Evolutionary conservation across 2,329 filamentous ascomycete genomes (phyloP), one percentile per base, ranked within the genome.

Genomic region (Penicillium sp.): DNA sequence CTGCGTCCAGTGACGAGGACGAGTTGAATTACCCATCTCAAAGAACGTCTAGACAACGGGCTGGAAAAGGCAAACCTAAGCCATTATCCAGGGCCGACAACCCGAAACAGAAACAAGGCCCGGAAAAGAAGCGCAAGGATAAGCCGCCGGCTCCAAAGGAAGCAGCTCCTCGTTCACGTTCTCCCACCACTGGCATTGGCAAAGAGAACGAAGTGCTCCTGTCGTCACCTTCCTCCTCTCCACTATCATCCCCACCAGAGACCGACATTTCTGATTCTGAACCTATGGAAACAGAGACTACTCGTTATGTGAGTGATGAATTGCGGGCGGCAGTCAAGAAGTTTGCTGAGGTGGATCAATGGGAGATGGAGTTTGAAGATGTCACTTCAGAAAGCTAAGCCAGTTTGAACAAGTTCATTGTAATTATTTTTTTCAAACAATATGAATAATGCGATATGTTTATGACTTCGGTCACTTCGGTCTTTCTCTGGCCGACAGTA

Each of bases 331-430:
- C 69, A 41, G 64, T 64, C 25, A 58, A 59, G 52, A 73, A 72
- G 35, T 74, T 74, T 58, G 67, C 66, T 0, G 71, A 73, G 51
- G 60, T 74, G 36, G 71, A 73, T 53, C 55, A 65, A 52, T 74
- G 71, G 71, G 41, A 70, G 49, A 71, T 74, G 64, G 71, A 73
- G 25, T 74, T 72, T 61, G 71, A 74, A 52, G 71, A 74, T 45
- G 66, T 73, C 3, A 57, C 60, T 13, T 57, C 59, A 16, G 63
- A 58, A 34, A 60, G 29, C 56, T 64, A 45, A 56, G 53, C 44
- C 64, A 22, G 29, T n/a, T 22, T 22, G 19, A 25, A 25, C 22
- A 25, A 25, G 22, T 25, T 25, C 5, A 25, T 25, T 7, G 19
- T 25, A 25, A 25, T 6, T 25, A 25, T 25, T 25, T 25, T n/a